Conservation (phyloP, 345 rosid species). For the Brassica incana region DNA sequence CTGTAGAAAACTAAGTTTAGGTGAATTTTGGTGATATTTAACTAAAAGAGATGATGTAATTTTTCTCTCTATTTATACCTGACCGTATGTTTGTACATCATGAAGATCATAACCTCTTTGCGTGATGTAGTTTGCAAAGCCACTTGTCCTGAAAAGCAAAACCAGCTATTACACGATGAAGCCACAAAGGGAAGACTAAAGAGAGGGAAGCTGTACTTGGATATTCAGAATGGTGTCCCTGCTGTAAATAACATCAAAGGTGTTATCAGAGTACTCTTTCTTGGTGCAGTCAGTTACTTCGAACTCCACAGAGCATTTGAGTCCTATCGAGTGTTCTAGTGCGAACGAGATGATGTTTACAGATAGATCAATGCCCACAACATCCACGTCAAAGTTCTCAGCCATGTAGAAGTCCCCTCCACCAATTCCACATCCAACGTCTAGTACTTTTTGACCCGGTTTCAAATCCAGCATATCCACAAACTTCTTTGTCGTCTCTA, state of each 20-base stretch:
- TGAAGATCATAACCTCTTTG: constrained; percentile 97
- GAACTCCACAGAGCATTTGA: constrained; percentile 81
- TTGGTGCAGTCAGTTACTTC: constrained; percentile 98
- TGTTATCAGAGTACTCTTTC: constrained; percentile 69
- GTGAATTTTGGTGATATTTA: neutral
- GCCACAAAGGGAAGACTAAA: neutral
- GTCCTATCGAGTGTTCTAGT: constrained; percentile 89
- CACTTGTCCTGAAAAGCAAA: constrained; percentile 76
- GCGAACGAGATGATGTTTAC: constrained; percentile 94
- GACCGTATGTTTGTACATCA: constrained; percentile 71
- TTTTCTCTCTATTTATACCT: constrained; percentile 46
- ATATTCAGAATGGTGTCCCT: constrained; percentile 97
- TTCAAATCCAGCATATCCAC: constrained; percentile 79
- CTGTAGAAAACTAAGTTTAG: constrained; percentile 39
- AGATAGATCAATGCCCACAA: constrained; percentile 95
- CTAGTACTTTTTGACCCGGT: constrained; percentile 93
- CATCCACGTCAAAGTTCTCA: constrained; percentile 76
- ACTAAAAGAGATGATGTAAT: neutral
- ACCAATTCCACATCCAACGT: constrained; percentile 98
- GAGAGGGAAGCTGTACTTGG: constrained; percentile 46
- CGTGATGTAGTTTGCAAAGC: constrained; percentile 68
- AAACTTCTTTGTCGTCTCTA: constrained; percentile 97
- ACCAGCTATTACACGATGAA: neutral
- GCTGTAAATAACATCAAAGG: constrained; percentile 95
- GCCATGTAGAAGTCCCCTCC: constrained; percentile 99